Evolutionary conservation across 2,329 filamentous ascomycete species (phyloP), one percentile per base, ranked within the genome.

Genomic region (Diaporthe vexans): DNA sequence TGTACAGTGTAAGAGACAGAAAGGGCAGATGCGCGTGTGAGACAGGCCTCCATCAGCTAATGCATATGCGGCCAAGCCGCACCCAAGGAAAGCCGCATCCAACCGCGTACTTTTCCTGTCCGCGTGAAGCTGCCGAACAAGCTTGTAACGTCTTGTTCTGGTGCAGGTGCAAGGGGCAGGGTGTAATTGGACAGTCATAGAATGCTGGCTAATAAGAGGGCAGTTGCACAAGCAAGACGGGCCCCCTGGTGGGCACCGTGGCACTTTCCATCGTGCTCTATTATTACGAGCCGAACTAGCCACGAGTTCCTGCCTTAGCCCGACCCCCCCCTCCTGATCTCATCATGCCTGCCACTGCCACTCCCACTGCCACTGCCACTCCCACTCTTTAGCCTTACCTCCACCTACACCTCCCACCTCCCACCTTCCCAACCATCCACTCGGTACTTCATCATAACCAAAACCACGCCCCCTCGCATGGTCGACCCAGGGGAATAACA

Each of bases 241-340:
- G 9, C 58, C 46, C 29, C 29, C 40, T 40, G n/a, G 61, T 37
- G 48, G 48, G 21, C 37, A 37, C 26, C 13, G 24, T 24, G 33
- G 21, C 37, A 52, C 43, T 13, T 26, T 26, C 46, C n/a, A 26
- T 67, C 10, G 40, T 63, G 10, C 15, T 46, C n/a, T 24, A 35
- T 19, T 37, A 52, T 37, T 37, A 51, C 29, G 17, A 51, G 26
- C 61, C 61, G 61, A 67, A 52, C 61, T 37, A 67, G 46, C 63
- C 63, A 67, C 46, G 63, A 67, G 63, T 67, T 67, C 63, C 63
- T 67, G 63, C 63, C 37, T 67, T 67, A 67, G 63, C 63, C 29
- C 43, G 33, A 24, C 4, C 37, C 35, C 35, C 61, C 61, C 61
- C 61, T 67, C 61, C 43, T 67, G 61, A 52, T 67, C 61, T 51